Evolutionary conservation across 805 yeast genomes (phyloP).

Genomic region (Tetrapisispora fleetii): DNA sequence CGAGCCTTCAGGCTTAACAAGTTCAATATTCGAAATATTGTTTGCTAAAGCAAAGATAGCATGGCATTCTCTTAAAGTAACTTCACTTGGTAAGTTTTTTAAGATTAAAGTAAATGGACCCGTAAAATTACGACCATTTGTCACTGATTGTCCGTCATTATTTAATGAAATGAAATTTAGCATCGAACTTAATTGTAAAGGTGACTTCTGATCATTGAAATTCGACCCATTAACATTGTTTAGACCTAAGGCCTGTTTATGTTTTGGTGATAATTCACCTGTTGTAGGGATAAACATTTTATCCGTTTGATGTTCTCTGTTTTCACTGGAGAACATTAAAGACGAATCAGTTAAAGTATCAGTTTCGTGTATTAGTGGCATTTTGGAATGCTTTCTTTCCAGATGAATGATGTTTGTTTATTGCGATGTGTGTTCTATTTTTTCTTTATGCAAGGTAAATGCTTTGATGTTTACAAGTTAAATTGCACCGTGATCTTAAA

Average conservation of each 20-base stretch:
- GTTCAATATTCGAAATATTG: constrained; percentile 46
- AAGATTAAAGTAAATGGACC: constrained; percentile 33
- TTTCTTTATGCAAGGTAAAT: background rate
- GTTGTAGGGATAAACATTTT: background rate
- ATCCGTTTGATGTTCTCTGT: background rate
- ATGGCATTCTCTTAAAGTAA: constrained; percentile 55
- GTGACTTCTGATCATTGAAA: constrained; percentile 16
- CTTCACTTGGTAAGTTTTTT: constrained; percentile 52
- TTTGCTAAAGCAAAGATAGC: constrained; percentile 60
- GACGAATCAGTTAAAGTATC: background rate
- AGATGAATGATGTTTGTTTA: background rate
- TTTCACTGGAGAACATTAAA: background rate
- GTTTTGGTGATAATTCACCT: constrained; percentile 2
- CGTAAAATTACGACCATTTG: background rate
- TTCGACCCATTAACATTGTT: background rate
- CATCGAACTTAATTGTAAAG: constrained; percentile 24
- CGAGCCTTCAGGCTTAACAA: constrained; percentile 28
- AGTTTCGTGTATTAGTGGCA: constrained; percentile 5
- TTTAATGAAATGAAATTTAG: constrained; percentile 20
- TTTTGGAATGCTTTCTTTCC: background rate
- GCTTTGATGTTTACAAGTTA: background rate
- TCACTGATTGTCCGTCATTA: constrained; percentile 2
- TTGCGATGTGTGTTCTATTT: background rate
- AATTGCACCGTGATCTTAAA: background rate
- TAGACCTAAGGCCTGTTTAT: background rate